Conservation (phyloP, 495 filamentous ascomycete species). For the Aspergillus leporis region DNA sequence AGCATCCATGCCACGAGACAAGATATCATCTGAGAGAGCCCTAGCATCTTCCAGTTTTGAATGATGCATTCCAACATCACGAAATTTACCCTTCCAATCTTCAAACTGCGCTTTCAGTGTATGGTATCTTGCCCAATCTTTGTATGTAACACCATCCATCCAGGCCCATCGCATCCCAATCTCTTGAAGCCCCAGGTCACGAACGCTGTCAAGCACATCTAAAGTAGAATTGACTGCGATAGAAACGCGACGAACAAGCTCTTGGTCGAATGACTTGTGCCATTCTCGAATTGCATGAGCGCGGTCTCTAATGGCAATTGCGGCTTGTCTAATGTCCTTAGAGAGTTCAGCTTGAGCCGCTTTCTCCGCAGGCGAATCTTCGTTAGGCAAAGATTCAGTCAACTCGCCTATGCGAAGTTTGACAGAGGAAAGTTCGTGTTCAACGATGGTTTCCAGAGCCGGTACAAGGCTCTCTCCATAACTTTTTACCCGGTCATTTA, state of each 20-base stretch:
- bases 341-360: slow-evolving; percentile 64
- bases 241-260: slow-evolving; percentile 66
- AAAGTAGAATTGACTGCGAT: slow-evolving; percentile 80
- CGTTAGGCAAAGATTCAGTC: slow-evolving; percentile 54
- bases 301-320: slow-evolving; percentile 73
- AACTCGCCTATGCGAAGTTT: slow-evolving; percentile 66
- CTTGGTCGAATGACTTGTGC: slow-evolving; percentile 70
- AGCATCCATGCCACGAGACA: slow-evolving; percentile 74
- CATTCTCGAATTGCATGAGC: slow-evolving; percentile 80
- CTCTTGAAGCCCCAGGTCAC: slow-evolving; percentile 87
- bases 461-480: slow-evolving; percentile 66
- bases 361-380: slow-evolving; percentile 53
- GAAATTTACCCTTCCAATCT: slow-evolving; percentile 81
- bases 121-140: slow-evolving; percentile 93
- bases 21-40: slow-evolving; percentile 64
- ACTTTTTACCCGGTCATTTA: slow-evolving; percentile 62
- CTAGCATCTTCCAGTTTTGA: slow-evolving; percentile 69
- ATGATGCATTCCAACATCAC: slow-evolving; percentile 69
- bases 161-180: slow-evolving; percentile 98
- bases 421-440: slow-evolving; percentile 61
- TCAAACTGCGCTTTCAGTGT: slow-evolving; percentile 78
- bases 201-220: slow-evolving; percentile 76
- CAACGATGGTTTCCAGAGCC: slow-evolving; percentile 65
- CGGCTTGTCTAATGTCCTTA: slow-evolving; percentile 67
- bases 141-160: slow-evolving; percentile 93